phyloP scores from a whole-genome alignment of 345 rosid species.

The Gossypium longicalyx region DNA sequence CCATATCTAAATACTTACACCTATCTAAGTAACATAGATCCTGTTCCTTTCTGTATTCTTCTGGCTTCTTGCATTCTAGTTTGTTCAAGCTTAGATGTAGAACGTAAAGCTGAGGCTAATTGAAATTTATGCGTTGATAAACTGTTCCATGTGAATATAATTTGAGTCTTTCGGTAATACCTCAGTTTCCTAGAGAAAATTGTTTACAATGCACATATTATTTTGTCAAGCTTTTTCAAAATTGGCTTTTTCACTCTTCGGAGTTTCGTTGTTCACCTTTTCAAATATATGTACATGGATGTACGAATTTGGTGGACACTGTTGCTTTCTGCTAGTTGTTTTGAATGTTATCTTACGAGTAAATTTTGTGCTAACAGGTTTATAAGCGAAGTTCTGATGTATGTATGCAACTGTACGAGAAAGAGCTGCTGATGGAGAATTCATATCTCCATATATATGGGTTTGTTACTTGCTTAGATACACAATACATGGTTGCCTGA shows the following conservation, averaged over 20 bases:
- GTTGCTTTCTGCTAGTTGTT: background rate
- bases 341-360: conserved; percentile 1
- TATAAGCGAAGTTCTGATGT: conserved; percentile 74
- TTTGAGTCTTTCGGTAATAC: background rate
- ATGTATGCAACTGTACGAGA: conserved; percentile 81
- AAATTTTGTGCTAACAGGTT: conserved; percentile 47
- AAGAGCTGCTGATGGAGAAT: conserved; percentile 67
- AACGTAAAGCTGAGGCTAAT: background rate
- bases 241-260: background rate
- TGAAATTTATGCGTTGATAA: background rate
- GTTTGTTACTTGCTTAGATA: conserved; percentile 37
- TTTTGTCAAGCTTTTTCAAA: background rate
- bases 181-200: no score
- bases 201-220: background rate
- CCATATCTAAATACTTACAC: background rate
- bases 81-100: background rate
- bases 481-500: background rate
- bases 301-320: background rate
- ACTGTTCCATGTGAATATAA: background rate
- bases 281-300: background rate
- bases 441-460: conserved; percentile 78
- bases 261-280: background rate
- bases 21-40: background rate
- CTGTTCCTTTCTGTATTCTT: background rate
- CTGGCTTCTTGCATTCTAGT: background rate